Base-by-base conservation (phyloP, 2,329 filamentous ascomycete genomes). In the Pseudogymnoascus sp. region DNA sequence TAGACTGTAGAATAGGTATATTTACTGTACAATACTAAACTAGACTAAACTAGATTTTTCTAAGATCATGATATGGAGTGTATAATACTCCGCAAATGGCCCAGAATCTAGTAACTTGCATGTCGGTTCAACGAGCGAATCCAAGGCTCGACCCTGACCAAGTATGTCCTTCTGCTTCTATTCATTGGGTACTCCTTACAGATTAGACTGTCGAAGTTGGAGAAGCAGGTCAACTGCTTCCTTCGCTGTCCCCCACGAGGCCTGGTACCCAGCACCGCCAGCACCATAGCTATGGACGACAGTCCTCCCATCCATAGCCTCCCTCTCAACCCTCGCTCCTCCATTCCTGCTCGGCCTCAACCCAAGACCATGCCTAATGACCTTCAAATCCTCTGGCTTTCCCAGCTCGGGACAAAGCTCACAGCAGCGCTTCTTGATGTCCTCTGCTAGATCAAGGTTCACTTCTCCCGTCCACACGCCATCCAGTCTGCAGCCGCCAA, bases 261-360 rank as follows among this genome's bases (percentile, higher is more conserved):
- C 77, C 60, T 80, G 78, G 64, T 77, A 80, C 0, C 78, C 78
- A 1, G 78, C 77, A 8, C 78, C 78, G 1, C 78, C 77, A 4
- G 77, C 78, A 4, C 78, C 78, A 65, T 80, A 79, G 61, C 78
- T 78, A 66, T 78, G 77, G 3, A 79, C 66, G 0, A 76, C 64
- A 16, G 69, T 23, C 3, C 56, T 63, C 2, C 59, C 64, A 3
- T 65, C 65, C 11, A 64, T 68, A 11, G 60, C 60, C 43, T 74
- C 76, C 1, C 69, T 62, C 64, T 75, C 73, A 5, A 75, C 63
- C 31, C 74, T 68, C n/a, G 73, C 66, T 5, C 74, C 74, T 8
- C 71, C 53, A 28, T 59, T 59, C 7, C 53, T 34, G 28, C 28
- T 34, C 12, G 53, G 74, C 60, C 74, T 67, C 40, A 76, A 64